Evolutionary conservation across 805 yeast genomes (phyloP), one percentile per base, ranked within the genome.

Genomic region (Wickerhamiella lipophila): DNA sequence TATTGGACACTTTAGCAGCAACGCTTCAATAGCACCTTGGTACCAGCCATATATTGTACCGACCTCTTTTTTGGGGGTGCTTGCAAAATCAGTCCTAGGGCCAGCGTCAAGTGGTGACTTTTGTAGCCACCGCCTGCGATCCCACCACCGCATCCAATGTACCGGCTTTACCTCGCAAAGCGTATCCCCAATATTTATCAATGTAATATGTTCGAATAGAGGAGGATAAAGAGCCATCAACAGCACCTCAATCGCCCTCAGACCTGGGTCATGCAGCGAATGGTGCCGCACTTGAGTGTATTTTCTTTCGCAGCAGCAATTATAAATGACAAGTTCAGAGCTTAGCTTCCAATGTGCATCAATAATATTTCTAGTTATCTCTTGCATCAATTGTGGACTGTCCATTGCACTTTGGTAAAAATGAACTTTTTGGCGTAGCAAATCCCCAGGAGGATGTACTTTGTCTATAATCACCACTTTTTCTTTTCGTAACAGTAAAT

Each of bases 41-140:
- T 59, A 55, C 57, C 58, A 55, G 11, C 62, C 60, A 43, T 59
- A 60, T 27, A 53, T 51, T 36, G 60, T 58, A 43, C 59, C 54
- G 7, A 54, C 54, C 3, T 52, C 52, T n/a, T 48, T 45, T 30
- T 47, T 50, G 22, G 51, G 45, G 13, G 49, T 32, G 12, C 13
- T 38, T 1, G 27, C 43, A 36, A 48, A 52, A 13, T 46, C 49
- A 16, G 46, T 32, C 18, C 36, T 26, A 8, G 46, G 25, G 18
- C 46, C 51, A 12, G 44, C 27, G 21, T 50, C 53, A 18, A 9
- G 25, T 1, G 49, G 50, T n/a, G 52, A 44, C 22, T 13, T 23
- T 35, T 49, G 51, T 11, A 38, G 23, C 54, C 54, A 51, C 32
- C 22, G 8, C 29, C 21, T n/a, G 12, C 46, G 44, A 22, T 40